A percentile compares a stretch with the other conserved stretches of the same genome.
These are phyloP conservation scores for Trichoderma atroviride DNA, from an alignment of 2,329 filamentous ascomycete genomes.

Conservation along the genomic window DNA sequence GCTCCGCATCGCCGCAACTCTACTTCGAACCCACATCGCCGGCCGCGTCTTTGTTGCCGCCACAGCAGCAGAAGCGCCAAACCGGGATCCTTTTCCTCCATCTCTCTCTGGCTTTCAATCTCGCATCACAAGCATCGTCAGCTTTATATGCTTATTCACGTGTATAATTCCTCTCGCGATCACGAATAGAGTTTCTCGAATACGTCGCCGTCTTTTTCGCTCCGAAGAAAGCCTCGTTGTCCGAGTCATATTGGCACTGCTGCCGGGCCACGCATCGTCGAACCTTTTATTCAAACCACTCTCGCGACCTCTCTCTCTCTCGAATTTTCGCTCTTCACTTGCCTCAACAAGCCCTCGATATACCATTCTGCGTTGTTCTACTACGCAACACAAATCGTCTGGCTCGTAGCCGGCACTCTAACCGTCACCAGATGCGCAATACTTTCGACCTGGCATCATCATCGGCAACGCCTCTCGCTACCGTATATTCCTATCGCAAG, in stretches of 20 bases:
- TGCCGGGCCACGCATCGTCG: neutral
- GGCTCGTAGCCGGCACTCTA: neutral
- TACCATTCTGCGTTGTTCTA: neutral
- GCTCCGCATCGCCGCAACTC: neutral
- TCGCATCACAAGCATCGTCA: neutral
- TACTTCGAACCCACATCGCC: neutral
- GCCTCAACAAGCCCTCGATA: neutral
- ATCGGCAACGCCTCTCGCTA: neutral
- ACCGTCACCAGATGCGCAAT: neutral
- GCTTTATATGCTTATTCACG: neutral
- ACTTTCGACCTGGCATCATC: neutral
- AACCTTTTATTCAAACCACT: neutral
- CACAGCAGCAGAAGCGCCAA: neutral
- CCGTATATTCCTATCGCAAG: slow-evolving; percentile 32
- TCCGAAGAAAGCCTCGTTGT: neutral
- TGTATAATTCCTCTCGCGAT: neutral
- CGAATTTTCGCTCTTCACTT: neutral
- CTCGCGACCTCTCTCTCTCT: neutral
- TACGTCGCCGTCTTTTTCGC: neutral
- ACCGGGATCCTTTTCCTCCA: neutral
- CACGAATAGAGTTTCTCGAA: neutral
- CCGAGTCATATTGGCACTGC: neutral
- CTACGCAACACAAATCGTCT: neutral
- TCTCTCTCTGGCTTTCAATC: neutral
- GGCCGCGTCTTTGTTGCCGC: neutral